phyloP scores from a whole-genome alignment of 108 stramenopile species.

The Pseudonitzschia multistriata region DNA sequence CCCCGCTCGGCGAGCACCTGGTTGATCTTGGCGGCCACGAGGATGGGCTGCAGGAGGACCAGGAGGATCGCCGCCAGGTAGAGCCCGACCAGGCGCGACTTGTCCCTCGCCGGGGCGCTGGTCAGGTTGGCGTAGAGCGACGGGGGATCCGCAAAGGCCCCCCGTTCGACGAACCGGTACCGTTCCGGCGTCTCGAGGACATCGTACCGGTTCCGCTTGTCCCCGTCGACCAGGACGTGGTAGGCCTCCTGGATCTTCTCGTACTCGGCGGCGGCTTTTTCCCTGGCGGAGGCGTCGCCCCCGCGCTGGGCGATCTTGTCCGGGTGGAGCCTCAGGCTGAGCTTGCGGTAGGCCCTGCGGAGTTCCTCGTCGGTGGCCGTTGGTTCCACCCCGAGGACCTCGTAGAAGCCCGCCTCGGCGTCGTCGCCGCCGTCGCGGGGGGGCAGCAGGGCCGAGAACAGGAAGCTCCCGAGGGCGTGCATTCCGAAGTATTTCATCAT shows the following conservation, averaged over 20 bases:
- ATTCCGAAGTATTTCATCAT: conserved; percentile 8
- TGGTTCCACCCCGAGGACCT: conserved; percentile 48
- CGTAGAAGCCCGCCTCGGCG: conserved; percentile 61
- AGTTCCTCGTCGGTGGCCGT: conserved; percentile 65
- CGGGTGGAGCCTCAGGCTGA: conserved; percentile 69
- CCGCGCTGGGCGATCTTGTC: conserved; percentile 83
- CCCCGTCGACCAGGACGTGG: conserved; percentile 51
- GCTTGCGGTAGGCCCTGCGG: conserved; percentile 79
- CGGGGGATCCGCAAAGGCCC: conserved; percentile 51
- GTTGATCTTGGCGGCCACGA: conserved; percentile 75
- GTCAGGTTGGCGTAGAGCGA: conserved; percentile 64
- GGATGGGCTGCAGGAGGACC: conserved; percentile 69
- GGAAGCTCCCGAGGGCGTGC: conserved; percentile 20
- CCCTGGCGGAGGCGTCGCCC: conserved; percentile 37
- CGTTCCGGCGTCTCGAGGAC: conserved; percentile 26
- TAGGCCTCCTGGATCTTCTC: conserved; percentile 80
- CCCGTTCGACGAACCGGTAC: conserved; percentile 43
- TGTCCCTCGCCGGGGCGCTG: conserved; percentile 43
- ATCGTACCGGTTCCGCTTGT: conserved; percentile 60
- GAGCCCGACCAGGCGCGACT: conserved; percentile 58
- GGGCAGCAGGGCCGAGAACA: conserved; percentile 61
- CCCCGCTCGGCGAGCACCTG: conserved; percentile 49
- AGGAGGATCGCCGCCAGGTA: conserved; percentile 41
- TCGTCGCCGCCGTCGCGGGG: conserved; percentile 50
- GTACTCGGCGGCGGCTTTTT: conserved; percentile 63